These are phyloP conservation scores for Sporothrix phasma DNA, from an alignment of 2,329 filamentous ascomycete species.

Conservation along the genomic window DNA sequence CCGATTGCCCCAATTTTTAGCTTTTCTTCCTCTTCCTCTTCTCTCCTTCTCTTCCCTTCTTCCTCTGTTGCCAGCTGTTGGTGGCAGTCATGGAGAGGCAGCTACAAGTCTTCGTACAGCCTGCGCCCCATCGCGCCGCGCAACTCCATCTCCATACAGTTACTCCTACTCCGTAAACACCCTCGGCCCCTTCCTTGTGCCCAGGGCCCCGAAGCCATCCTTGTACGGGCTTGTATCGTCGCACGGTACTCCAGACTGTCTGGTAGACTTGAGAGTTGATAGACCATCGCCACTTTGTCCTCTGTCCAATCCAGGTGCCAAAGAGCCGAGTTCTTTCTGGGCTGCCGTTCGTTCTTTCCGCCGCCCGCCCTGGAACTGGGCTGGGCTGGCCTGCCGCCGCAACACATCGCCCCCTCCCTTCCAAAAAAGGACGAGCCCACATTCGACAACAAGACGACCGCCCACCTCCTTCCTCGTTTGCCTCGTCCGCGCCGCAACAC, in stretches of 20 bases:
- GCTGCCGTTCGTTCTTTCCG: slow-evolving; percentile 3
- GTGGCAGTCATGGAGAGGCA: neutral
- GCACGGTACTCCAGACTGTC: neutral
- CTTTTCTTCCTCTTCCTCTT: neutral
- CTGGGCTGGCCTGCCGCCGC: neutral
- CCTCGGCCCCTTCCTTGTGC: neutral
- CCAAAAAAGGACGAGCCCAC: slow-evolving; percentile 9
- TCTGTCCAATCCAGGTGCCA: neutral
- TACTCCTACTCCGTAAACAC: neutral
- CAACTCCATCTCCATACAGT: too few species aligned
- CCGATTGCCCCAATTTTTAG: neutral
- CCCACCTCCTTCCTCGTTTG: neutral
- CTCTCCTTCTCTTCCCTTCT: neutral
- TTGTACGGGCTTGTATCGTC: neutral
- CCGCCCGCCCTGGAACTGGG: neutral
- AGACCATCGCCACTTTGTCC: neutral
- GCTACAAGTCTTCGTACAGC: too few species aligned
- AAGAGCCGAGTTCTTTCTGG: neutral
- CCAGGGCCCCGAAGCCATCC: neutral
- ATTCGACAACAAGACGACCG: neutral
- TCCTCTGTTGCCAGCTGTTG: neutral
- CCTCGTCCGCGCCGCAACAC: neutral
- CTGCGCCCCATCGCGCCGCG: neutral
- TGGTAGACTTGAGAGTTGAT: neutral
- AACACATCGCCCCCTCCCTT: neutral